A percentile compares a stretch with the other conserved stretches of the same genome.
phyloP scores from a whole-genome alignment of 345 rosid species.

The Salix brachista region DNA sequence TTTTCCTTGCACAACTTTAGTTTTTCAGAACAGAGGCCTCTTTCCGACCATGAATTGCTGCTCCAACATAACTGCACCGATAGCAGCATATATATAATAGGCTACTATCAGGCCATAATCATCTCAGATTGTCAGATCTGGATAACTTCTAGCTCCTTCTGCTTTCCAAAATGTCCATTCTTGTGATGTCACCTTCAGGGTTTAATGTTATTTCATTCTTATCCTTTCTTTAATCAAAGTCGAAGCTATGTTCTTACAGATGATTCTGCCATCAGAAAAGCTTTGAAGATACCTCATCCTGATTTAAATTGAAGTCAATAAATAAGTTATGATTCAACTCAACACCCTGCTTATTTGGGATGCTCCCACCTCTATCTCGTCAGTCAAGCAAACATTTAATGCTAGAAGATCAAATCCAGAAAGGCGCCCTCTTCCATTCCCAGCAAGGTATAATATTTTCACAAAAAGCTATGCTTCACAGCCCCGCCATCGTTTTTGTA shows the following conservation, averaged over 20 bases:
- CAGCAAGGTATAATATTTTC: not conserved
- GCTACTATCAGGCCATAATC: not conserved
- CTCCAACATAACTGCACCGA: not conserved
- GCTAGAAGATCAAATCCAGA: not conserved
- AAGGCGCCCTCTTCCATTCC: not conserved
- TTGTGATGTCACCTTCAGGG: not conserved
- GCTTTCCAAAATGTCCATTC: not conserved
- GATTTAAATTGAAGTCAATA: not conserved
- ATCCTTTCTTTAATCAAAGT: not conserved
- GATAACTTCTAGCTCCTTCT: not conserved
- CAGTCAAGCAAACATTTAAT: not conserved
- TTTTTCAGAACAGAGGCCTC: not conserved
- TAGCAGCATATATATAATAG: not conserved
- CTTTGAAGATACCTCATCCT: not conserved
- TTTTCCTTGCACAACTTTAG: not conserved
- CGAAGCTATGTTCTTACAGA: not conserved
- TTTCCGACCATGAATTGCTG: not conserved
- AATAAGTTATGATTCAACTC: not conserved
- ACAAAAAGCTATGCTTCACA: not conserved
- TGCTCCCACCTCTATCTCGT: not conserved
- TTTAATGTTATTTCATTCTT: not conserved
- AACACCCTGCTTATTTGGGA: not conserved
- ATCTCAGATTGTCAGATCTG: not conserved
- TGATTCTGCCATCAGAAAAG: not conserved
- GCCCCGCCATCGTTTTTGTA: not conserved